Evolutionary conservation across 2,329 filamentous ascomycete species (phyloP), one percentile per base, ranked within the genome.

Genomic region (Xylaria arbuscula): DNA sequence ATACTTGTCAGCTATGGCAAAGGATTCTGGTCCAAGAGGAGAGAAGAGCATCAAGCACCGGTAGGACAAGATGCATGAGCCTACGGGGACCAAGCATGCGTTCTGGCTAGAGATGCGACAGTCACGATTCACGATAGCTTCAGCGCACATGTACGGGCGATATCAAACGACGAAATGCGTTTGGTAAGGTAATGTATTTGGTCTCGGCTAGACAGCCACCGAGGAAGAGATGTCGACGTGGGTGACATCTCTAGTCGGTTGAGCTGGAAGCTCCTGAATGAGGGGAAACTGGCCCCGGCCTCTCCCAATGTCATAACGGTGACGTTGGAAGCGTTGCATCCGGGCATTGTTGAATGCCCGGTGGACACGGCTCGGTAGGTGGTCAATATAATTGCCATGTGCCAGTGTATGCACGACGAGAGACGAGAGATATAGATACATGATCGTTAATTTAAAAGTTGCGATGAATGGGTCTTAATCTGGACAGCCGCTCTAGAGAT

Each of bases 1-100:
- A 87, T 91, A 62, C 75, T 90, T 60, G 87, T 91, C 13, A 90
- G 87, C 71, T 91, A 91, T 74, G 89, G 89, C 6, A 91, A 89
- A 76, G 89, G 89, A 0, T 91, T 92, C 71, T 91, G 89, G 88
- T 81, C 82, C 22, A 83, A 81, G 76, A 83, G 80, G 77, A 84
- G 78, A 72, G 80, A 78, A 65, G 80, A 80, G 70, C 71, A 65
- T 36, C 61, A 68, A 42, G 64, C 64, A 3, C 61, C 59, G 32
- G 60, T 6, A 40, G 53, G 45, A 28, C 17, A 36, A 34, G 58
- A 54, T 13, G 45, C 45, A 36, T 60, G 47, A 66, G 36, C 50
- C 32, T 17, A 54, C 38, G 45, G 17, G 47, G 50, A 24, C 10
- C 48, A 7, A 47, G 17, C 36, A 36, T 10, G 32, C 54, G 57